Conservation (phyloP, 192 early-diverging fungal genomes). For the Backusella circina region DNA sequence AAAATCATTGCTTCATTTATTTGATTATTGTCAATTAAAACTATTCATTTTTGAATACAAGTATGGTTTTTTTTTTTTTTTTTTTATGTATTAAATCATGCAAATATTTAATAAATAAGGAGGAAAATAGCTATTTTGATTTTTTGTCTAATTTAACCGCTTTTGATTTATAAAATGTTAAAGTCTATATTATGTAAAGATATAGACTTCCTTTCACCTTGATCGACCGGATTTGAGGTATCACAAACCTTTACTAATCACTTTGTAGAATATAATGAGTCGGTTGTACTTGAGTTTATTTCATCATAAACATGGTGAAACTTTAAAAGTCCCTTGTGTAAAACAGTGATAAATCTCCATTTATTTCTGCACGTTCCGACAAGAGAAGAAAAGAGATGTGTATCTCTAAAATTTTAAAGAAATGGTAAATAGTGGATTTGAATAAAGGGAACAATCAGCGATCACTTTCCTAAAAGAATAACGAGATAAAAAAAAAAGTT, state of each 20-base stretch:
- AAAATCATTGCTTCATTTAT: slow-evolving; percentile 4
- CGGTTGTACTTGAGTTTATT: background rate
- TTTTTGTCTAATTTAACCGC: background rate
- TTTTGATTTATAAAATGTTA: background rate
- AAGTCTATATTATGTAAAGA: background rate
- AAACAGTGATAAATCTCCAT: background rate
- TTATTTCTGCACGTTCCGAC: background rate
- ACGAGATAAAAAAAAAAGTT: background rate
- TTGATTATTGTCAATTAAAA: background rate
- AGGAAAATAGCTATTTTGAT: background rate
- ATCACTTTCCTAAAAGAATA: background rate
- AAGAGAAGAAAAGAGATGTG: background rate
- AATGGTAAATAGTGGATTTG: background rate
- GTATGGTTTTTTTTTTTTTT: background rate
- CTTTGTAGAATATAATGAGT: background rate
- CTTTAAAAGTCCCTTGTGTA: background rate
- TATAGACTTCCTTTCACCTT: background rate
- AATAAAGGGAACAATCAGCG: background rate
- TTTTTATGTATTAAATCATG: background rate
- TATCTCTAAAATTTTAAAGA: background rate
- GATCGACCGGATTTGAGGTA: background rate
- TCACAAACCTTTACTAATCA: background rate
- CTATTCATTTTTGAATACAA: background rate
- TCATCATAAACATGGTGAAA: slow-evolving; percentile 1
- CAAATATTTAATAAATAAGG: background rate